Percentiles rank a stretch among this genome's conserved stretches.
phyloP scores from a whole-genome alignment of 2,329 filamentous ascomycete genomes.

The Phialophora tarda region DNA sequence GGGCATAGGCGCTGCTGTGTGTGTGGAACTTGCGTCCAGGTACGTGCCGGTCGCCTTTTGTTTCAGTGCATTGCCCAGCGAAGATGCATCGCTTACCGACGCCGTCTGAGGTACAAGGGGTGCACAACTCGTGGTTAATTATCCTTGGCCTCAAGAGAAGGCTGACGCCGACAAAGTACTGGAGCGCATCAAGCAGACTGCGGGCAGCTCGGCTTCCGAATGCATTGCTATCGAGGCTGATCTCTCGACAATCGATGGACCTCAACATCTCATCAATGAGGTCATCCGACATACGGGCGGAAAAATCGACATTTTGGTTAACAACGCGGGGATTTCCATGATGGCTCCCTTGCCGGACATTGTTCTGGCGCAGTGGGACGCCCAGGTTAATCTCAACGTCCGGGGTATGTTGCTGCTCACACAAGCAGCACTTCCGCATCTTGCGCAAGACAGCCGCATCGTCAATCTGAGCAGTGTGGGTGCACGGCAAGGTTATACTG shows the following conservation, averaged over 20 bases:
- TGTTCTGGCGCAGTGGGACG: constrained; percentile 51
- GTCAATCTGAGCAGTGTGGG: constrained; percentile 46
- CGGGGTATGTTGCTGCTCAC: constrained; percentile 54
- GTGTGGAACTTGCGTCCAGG: no score
- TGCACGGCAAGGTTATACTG: constrained; percentile 6
- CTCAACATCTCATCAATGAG: constrained; percentile 11
- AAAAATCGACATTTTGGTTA: constrained; percentile 21
- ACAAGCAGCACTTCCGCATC: constrained; percentile 41
- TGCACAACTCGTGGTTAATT: no score
- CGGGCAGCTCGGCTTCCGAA: no score
- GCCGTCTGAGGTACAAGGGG: no score
- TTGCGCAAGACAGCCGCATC: constrained; percentile 46
- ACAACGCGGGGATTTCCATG: constrained; percentile 22
- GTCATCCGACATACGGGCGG: not conserved
- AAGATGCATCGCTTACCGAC: no score
- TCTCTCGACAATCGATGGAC: constrained; percentile 14
- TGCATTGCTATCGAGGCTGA: constrained; percentile 39
- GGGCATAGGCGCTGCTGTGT: no score
- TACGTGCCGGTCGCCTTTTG: no score
- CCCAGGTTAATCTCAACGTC: constrained; percentile 54
- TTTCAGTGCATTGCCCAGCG: no score
- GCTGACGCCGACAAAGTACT: no score
- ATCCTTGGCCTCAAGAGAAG: no score
- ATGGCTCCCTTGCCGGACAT: constrained; percentile 39
- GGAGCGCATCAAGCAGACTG: no score